These are phyloP conservation scores for Colletotrichum ledebouriae DNA, from an alignment of 2,329 filamentous ascomycete genomes.

Conservation along the genomic window DNA sequence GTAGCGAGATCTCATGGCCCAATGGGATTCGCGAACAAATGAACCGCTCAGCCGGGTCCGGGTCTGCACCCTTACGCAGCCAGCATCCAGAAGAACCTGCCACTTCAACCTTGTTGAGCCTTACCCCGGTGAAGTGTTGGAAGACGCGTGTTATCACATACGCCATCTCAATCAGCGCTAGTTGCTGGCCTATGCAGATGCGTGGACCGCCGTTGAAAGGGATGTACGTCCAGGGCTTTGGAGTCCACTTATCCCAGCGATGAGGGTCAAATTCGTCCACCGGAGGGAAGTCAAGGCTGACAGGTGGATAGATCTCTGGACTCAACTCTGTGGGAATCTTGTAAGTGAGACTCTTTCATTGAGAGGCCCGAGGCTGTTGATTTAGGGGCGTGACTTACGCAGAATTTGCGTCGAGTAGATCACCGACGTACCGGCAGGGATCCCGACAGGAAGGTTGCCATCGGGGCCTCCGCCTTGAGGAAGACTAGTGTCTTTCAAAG, in stretches of 20 bases:
- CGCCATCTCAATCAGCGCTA: slow-evolving; percentile 12
- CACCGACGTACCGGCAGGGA: slow-evolving; percentile 45
- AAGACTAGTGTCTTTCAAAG: slow-evolving; percentile 79
- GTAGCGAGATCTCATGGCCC: too few species aligned
- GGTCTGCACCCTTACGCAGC: too few species aligned
- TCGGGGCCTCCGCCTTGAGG: slow-evolving; percentile 68
- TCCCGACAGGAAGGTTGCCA: slow-evolving; percentile 63
- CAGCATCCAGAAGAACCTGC: not conserved
- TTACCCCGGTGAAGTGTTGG: not conserved
- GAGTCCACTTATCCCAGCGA: slow-evolving; percentile 64
- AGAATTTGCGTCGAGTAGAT: slow-evolving; percentile 21
- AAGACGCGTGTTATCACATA: slow-evolving; percentile 22
- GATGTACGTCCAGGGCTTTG: slow-evolving; percentile 64
- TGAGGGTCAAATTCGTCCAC: slow-evolving; percentile 54
- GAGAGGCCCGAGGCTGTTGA: slow-evolving; percentile 2
- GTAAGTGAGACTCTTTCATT: slow-evolving; percentile 41
- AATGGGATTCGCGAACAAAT: too few species aligned
- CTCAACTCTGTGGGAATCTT: too few species aligned
- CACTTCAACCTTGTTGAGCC: not conserved
- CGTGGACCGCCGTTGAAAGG: slow-evolving; percentile 66
- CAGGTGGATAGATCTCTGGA: too few species aligned
- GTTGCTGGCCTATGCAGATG: slow-evolving; percentile 54
- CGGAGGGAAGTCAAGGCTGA: not conserved
- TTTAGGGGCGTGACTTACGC: too few species aligned
- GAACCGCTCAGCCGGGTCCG: too few species aligned